These are phyloP conservation scores for Trypanosoma theileri DNA, from an alignment of 208 protist species.

Conservation along the genomic window DNA sequence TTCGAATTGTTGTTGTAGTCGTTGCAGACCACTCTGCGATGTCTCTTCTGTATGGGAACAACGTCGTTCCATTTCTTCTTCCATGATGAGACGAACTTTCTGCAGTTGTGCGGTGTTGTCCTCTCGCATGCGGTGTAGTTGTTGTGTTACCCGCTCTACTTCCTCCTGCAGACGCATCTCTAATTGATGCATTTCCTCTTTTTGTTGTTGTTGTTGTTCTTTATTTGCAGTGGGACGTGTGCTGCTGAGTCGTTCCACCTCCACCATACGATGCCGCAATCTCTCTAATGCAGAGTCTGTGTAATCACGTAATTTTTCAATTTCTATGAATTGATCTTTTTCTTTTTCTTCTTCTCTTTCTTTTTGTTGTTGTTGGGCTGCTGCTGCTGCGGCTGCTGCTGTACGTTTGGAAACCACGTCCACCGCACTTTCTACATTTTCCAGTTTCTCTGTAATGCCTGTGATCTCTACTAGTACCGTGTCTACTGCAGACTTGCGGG, in stretches of 20 bases:
- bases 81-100: slow-evolving; percentile 7
- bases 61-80: slow-evolving; percentile 5
- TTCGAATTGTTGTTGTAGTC: slow-evolving; percentile 6
- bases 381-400: too few species aligned
- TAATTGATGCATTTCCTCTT: background rate
- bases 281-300: background rate
- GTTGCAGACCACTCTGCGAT: background rate
- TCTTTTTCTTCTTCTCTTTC: background rate
- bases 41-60: background rate
- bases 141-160: slow-evolving; percentile 1
- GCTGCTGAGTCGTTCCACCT: background rate
- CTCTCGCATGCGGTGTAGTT: slow-evolving; percentile 12
- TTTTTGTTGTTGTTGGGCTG: background rate
- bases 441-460: background rate
- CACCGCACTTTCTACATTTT: background rate
- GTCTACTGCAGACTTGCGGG: background rate
- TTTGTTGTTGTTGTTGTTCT: too few species aligned
- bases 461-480: background rate
- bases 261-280: background rate
- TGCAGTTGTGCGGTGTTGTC: slow-evolving; percentile 11
- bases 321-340: background rate
- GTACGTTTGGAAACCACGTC: too few species aligned
- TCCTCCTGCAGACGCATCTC: background rate
- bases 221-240: too few species aligned
- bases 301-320: background rate